Base-by-base conservation (phyloP, 129 eudicot species). In the Pseudognaphalium luteoalbum region DNA sequence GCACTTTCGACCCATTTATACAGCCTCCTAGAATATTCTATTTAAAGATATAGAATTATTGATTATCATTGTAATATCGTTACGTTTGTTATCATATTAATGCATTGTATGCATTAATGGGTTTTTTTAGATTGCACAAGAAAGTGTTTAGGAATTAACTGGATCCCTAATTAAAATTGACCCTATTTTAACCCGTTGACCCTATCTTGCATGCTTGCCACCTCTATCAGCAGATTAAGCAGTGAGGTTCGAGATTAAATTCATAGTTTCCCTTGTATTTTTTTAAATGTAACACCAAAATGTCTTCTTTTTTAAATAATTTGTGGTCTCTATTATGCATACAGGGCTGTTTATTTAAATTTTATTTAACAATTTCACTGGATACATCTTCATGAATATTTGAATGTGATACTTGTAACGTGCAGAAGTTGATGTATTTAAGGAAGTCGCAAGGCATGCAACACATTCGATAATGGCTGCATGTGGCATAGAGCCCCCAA, bases 401-500 rank as follows among this genome's bases (percentile, higher is more conserved):
- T 75, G 15, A 72, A 42, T 50, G 68, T 7, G n/a, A 71, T 59
- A 28, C 67, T 10, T 68, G 14, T 83, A 4, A 19, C 19, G 66
- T 85, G 78, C 91, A 93, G 98, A 82, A 65, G 85, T 71, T 76
- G 86, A 73, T 73, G 84, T 74, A 52, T 90, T 93, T 39, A 93
- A 93, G 81, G 89, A 88, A 78, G 85, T 90, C 32, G 97, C 98
- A 30, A 87, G 97, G 73, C 86, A 65, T 37, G 85, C 98, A 12
- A 93, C 98, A 7, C 98, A 93, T 70, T 80, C 89, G 20, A 88
- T 90, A 66, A 73, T 93, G 84, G 97, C 87, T 16, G 88, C 97
- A 33, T 93, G 98, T 71, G 93, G 92, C 54, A 73, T 88, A 62
- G 91, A 86, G 78, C 82, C 61, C 8, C 88, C 80, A 21, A 87